Evolutionary conservation across 257 asterid species (phyloP).

Genomic region (Lycium barbarum): DNA sequence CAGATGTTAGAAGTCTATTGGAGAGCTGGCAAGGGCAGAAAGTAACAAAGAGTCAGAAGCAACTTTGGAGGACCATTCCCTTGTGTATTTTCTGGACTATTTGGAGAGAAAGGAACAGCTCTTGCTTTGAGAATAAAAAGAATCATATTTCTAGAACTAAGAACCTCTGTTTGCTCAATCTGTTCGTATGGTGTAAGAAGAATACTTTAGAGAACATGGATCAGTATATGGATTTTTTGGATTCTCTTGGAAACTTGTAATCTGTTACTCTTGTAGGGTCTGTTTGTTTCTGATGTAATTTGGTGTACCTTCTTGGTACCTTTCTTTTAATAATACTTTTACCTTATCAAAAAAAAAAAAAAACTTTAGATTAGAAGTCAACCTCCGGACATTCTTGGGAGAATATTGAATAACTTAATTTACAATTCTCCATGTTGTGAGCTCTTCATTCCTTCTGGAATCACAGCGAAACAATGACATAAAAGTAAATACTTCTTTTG

Average conservation of each 20-base stretch:
- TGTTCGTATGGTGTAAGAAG: neutral
- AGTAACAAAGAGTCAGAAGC: neutral
- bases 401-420: neutral
- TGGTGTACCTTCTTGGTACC: neutral
- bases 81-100: neutral
- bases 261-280: neutral
- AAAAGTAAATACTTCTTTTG: neutral
- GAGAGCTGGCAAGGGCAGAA: neutral
- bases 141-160: neutral
- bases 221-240: neutral
- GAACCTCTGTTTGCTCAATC: neutral
- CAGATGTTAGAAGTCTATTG: neutral
- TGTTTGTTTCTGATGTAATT: neutral
- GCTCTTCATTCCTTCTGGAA: slow-evolving; percentile 4
- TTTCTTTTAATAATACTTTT: no score
- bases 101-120: neutral
- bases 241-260: neutral
- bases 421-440: neutral
- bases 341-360: neutral
- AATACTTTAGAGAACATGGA: neutral
- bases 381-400: neutral
- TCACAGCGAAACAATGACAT: neutral
- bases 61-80: neutral
- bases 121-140: neutral
- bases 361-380: neutral